Percentiles rank a stretch among this genome's conserved stretches.
These are phyloP conservation scores for Eragrostis nindensis DNA, from an alignment of 176 grass and related monocot genomes.

Conservation along the genomic window DNA sequence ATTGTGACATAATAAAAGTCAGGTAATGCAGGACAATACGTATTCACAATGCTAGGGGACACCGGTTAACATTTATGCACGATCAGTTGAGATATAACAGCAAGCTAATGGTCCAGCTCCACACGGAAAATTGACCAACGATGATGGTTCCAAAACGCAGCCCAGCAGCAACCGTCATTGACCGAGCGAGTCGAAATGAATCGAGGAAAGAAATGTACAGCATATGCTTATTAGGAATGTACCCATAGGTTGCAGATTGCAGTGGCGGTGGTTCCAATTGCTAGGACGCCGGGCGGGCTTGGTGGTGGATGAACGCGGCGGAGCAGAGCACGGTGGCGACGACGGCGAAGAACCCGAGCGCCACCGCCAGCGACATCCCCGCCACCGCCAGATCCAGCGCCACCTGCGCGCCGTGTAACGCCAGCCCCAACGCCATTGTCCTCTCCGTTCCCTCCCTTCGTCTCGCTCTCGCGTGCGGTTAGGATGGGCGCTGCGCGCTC, in stretches of 20 bases:
- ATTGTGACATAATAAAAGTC: background rate
- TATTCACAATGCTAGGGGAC: background rate
- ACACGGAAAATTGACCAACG: background rate
- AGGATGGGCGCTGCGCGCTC: conserved; percentile 5
- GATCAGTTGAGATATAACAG: conserved; percentile 1
- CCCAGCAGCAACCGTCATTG: background rate
- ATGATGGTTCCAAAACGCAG: background rate
- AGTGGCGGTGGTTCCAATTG: background rate
- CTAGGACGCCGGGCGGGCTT: conserved; percentile 53
- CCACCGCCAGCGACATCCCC: conserved; percentile 71
- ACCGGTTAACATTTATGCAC: background rate
- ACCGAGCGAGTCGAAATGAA: background rate
- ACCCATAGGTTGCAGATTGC: conserved; percentile 38
- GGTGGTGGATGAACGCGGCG: conserved; percentile 75
- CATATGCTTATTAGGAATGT: conserved; percentile 15
- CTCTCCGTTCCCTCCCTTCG: background rate
- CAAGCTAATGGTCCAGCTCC: background rate
- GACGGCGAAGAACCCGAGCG: conserved; percentile 73
- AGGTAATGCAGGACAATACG: background rate
- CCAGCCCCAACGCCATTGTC: conserved; percentile 44
- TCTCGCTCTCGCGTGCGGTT: conserved; percentile 4
- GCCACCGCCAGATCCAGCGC: conserved; percentile 83
- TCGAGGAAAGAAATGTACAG: background rate
- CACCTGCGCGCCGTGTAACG: conserved; percentile 64
- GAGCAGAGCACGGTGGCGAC: conserved; percentile 75